Base-by-base conservation (phyloP, 257 asterid genomes). In the Primulina eburnea region DNA sequence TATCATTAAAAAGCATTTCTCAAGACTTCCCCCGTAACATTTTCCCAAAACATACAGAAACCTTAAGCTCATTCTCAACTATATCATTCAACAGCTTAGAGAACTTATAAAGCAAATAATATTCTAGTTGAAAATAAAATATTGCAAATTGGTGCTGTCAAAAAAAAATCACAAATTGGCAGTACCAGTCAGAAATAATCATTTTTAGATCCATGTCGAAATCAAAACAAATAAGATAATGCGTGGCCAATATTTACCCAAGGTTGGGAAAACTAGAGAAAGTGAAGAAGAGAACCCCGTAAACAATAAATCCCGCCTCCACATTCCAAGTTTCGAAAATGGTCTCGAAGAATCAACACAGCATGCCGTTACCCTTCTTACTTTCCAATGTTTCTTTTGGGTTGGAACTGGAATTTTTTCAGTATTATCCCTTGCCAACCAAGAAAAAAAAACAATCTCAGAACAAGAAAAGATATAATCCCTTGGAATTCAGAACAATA, bases 281-380 rank as follows among this genome's bases (percentile, higher is more conserved):
- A 86, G 74, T 12, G 95, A 84, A 67, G 90, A 81, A 71, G 89
- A 86, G 43, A 86, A 70, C 21, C 86, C 92, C 73, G 71, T 47
- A 53, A 86, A 72, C 82, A 82, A 68, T 47, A 88, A 81, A 78
- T 84, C 89, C 79, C 92, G 86, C 77, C 84, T 84, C 61, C 71
- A 81, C 77, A 84, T 30, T 67, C 81, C 88, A 79, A 65, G 73
- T 33, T 66, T 72, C 60, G 14, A 38, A 58, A 69, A 62, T 78
- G 83, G 75, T 73, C 67, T 62, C n/a, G 86, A 81, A 37, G 79
- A 71, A 73, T 71, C 76, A 43, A 59, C 69, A 65, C 79, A 79
- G 57, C 78, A 57, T 35, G 75, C 78, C 65, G 61, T 32, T 37
- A 64, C 58, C 26, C 52, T 84, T 57, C 71, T 69, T 68, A 34